phyloP scores from a whole-genome alignment of 116 monocot genomes.

The Phalaenopsis hybrid region DNA sequence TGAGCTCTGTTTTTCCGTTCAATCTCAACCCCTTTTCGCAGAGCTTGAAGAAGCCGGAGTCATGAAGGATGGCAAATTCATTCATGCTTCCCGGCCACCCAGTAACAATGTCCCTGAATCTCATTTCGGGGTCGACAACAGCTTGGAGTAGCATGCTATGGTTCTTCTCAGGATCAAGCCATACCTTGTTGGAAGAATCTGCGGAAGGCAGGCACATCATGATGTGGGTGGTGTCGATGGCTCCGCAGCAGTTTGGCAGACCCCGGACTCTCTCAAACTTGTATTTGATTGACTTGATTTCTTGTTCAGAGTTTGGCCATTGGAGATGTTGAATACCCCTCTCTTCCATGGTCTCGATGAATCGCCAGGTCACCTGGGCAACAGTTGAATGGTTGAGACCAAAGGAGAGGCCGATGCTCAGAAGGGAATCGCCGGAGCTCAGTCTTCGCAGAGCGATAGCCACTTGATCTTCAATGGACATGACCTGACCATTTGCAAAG shows the following conservation, averaged over 20 bases:
- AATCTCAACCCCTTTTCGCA: constrained; percentile 61
- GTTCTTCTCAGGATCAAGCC: constrained; percentile 72
- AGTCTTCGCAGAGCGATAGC: constrained; percentile 71
- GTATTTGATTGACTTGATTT: constrained; percentile 42
- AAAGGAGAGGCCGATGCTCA: constrained; percentile 53
- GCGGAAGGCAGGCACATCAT: constrained; percentile 68
- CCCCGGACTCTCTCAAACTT: constrained; percentile 67
- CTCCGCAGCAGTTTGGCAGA: constrained; percentile 86
- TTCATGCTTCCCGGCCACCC: constrained; percentile 91
- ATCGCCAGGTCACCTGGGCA: constrained; percentile 87
- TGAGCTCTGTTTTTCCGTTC: constrained; percentile 29
- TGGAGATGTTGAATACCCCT: constrained; percentile 58
- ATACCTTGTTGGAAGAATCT: constrained; percentile 53
- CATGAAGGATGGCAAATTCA: constrained; percentile 41
- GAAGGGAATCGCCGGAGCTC: constrained; percentile 70
- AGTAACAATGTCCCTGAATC: constrained; percentile 68
- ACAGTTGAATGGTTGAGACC: constrained; percentile 81
- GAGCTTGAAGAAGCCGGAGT: constrained; percentile 65
- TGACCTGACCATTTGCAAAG: constrained; percentile 36
- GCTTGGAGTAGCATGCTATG: constrained; percentile 89
- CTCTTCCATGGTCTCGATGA: constrained; percentile 84
- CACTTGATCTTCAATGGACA: constrained; percentile 63
- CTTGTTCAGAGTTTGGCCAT: constrained; percentile 59
- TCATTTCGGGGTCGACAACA: constrained; percentile 74
- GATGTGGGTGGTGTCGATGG: constrained; percentile 79